phyloP scores from a whole-genome alignment of 345 rosid species.

The Xanthoceras sorbifolium region DNA sequence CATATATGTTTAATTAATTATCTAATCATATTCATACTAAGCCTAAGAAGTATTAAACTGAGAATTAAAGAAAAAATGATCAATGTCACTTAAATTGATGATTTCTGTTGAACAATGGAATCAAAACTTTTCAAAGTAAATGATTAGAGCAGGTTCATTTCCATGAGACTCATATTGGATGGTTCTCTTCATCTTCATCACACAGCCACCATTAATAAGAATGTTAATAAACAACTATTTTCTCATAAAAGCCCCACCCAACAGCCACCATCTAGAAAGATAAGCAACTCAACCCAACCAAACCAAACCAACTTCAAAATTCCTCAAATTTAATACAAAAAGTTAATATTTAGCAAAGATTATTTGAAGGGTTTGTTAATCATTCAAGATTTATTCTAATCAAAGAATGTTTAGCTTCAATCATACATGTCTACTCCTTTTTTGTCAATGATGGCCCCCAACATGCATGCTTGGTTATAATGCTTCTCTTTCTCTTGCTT shows the following conservation, averaged over 20 bases:
- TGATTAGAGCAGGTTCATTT: too few relatives aligned
- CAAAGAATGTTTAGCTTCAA: conserved; percentile 33
- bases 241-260: background rate
- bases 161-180: background rate
- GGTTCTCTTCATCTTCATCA: background rate
- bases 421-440: conserved; percentile 32
- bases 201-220: conserved; percentile 9
- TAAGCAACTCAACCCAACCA: conserved; percentile 22
- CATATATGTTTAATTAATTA: too few relatives aligned
- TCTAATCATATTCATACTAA: too few relatives aligned
- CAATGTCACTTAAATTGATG: too few relatives aligned
- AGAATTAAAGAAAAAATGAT: too few relatives aligned
- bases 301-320: conserved; percentile 19
- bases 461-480: conserved; percentile 43
- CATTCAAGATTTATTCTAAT: conserved; percentile 23
- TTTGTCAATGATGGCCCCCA: conserved; percentile 37
- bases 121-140: too few relatives aligned
- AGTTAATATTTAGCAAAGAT: conserved; percentile 31
- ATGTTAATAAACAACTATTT: background rate
- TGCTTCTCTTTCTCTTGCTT: conserved; percentile 24
- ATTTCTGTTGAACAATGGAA: too few relatives aligned
- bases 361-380: conserved; percentile 21
- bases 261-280: background rate
- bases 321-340: conserved; percentile 29
- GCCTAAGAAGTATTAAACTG: background rate